Evolutionary conservation across 2,329 filamentous ascomycete genomes (phyloP), one percentile per base, ranked within the genome.

Genomic region (Aureobasidium sp.): DNA sequence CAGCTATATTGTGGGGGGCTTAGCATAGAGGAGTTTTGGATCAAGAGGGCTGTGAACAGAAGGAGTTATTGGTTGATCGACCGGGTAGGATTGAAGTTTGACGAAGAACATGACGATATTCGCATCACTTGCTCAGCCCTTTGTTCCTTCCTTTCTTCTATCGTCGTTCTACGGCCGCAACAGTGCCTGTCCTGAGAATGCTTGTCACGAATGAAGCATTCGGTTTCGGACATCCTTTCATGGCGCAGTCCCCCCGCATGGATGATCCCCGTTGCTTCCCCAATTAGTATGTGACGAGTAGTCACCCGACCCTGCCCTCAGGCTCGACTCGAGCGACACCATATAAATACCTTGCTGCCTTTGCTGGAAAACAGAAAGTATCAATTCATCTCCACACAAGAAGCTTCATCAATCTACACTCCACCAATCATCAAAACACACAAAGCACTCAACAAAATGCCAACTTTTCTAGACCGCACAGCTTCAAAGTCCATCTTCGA

Each of bases 1-100:
- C 22, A 27, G 36, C 37, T n/a, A 55, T 55, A 37, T 49, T 14
- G 25, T 36, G 20, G 20, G 36, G 36, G 49, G 51, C 51, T 53
- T 52, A 52, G 49, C 51, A 55, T 37, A 41, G 20, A 25, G 51
- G 51, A 29, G 51, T 55, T 55, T 55, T 42, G 51, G 51, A 55
- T 55, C 9, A n/a, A 39, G 14, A 9, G 37, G 51, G 37, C 51
- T 42, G 37, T 55, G 51, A n/a, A 41, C 29, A 17, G 12, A 17
- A 5, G 25, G 51, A n/a, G 20, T 39, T 39, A 20, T 17, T 14
- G n/a, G 25, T 11, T 14, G 5, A 55, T 55, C 12, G 15, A 20
- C 5, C 31, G 51, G 51, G 25, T 55, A 55, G 51, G 36, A 31
- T 12, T 42, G 25, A 14, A 31, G 25, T 55, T 31, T 55, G 6